These are phyloP conservation scores for Acanthamoeba lenticulata DNA, from an alignment of 208 protist genomes.

Conservation along the genomic window DNA sequence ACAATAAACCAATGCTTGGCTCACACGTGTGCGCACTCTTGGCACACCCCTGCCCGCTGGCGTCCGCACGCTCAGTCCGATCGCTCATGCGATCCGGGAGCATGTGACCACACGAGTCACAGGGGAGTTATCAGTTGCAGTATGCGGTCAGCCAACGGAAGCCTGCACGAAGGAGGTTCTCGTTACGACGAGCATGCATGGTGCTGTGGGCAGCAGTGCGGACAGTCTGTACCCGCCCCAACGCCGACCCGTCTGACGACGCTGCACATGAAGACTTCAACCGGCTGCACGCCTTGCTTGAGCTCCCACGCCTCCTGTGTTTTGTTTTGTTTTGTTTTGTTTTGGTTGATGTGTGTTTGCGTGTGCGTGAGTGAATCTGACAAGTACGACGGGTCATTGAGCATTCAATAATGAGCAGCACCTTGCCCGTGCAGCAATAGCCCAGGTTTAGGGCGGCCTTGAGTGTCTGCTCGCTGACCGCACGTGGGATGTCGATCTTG, in stretches of 20 bases:
- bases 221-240: not conserved
- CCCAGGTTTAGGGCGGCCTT: not conserved
- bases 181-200: no score
- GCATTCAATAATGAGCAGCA: not conserved
- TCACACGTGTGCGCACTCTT: no score
- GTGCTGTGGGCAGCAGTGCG: not conserved
- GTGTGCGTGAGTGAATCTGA: not conserved
- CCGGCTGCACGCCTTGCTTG: not conserved
- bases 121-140: not conserved
- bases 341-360: not conserved
- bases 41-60: no score
- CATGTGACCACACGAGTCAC: no score
- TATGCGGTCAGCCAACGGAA: not conserved
- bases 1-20: no score
- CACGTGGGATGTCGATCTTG: not conserved
- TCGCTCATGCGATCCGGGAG: no score
- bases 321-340: not conserved
- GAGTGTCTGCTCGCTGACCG: not conserved
- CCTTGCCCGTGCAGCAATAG: not conserved
- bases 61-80: no score
- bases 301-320: not conserved
- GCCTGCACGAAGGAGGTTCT: not conserved
- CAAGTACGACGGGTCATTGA: not conserved
- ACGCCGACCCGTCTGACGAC: not conserved
- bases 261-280: not conserved